These are phyloP conservation scores for Lecanicillium sp. DNA, from an alignment of 2,329 filamentous ascomycete species.

Conservation along the genomic window DNA sequence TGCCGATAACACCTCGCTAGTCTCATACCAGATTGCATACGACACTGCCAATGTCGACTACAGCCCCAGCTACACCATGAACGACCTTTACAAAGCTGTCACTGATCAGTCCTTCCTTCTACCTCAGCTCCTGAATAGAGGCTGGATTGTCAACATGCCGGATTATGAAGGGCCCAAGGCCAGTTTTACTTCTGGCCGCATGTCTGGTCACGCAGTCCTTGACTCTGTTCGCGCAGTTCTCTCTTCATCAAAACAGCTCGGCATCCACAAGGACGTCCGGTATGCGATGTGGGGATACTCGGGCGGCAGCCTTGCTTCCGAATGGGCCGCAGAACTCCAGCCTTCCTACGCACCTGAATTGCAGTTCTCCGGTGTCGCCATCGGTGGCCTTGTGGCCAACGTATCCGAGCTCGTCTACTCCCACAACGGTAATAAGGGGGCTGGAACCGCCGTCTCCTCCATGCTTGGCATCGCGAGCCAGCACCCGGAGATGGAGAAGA, in stretches of 20 bases:
- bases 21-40: constrained; percentile 34
- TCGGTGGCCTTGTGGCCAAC: constrained; percentile 43
- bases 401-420: constrained; percentile 29
- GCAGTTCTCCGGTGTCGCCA: constrained; percentile 39
- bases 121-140: constrained; percentile 17
- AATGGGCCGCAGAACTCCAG: constrained; percentile 47
- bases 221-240: constrained; percentile 40
- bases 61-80: constrained; percentile 30
- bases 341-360: constrained; percentile 47
- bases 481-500: constrained; percentile 15
- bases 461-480: constrained; percentile 20
- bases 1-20: constrained; percentile 16
- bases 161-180: constrained; percentile 41
- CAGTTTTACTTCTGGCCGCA: constrained; percentile 36
- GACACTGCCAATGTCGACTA: constrained; percentile 31
- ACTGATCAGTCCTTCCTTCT: neutral
- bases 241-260: constrained; percentile 20
- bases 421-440: constrained; percentile 23
- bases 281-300: constrained; percentile 51
- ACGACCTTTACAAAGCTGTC: no score
- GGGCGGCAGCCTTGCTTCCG: constrained; percentile 45
- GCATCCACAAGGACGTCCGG: constrained; percentile 28
- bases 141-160: constrained; percentile 39
- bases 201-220: constrained; percentile 38
- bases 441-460: constrained; percentile 18